Base-by-base conservation (phyloP, 2,329 filamentous ascomycete genomes). In the Exophiala viscosa region DNA sequence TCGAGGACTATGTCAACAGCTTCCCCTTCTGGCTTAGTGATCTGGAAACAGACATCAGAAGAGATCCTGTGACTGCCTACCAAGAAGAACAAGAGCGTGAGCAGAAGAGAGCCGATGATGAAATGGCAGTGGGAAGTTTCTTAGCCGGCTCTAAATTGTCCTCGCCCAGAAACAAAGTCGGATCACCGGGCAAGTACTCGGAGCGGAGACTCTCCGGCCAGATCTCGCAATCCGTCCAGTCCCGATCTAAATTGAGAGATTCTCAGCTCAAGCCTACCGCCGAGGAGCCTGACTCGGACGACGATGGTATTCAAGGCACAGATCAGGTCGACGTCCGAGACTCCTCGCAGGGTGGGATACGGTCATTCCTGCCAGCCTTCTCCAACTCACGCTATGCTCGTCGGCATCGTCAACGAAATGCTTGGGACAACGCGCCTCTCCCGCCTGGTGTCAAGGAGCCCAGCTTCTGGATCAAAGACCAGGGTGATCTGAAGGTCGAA, bases 11-110 rank as follows among this genome's bases (percentile, higher is more conserved):
- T 65, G 91, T 99, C 69, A 97, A 97, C 73, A 91, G 84, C 58
- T 84, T 97, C 65, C 93, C 93, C 11, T 96, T 97, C 75, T 99
- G 93, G 93, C 81, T 97, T 32, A 86, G 86, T 64, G 88, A 95
- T 58, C 79, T 97, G 39, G 92, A 96, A 67, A 88, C 83, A 31
- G 93, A 99, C 67, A 99, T 99, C 66, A 86, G 92, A 61, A 90
- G 88, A 67, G 91, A 97, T 67, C 93, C 93, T 0, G 88, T 93
- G 67, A 81, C 82, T 58, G 92, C 92, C 0, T 96, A 95, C 67
- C 87, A 95, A 60, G 87, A 93, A 64, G 91, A 97, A 69, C 90
- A 96, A 68, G 85, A 92, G 69, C 83, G 87, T 53, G 85, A 87
- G 54, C 87, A 86, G 20, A 88, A 87, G 67, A 83, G 84, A 40